These are phyloP conservation scores for Termitomyces sp. DNA, from an alignment of 768 basidiomycete genomes.

Conservation along the genomic window DNA sequence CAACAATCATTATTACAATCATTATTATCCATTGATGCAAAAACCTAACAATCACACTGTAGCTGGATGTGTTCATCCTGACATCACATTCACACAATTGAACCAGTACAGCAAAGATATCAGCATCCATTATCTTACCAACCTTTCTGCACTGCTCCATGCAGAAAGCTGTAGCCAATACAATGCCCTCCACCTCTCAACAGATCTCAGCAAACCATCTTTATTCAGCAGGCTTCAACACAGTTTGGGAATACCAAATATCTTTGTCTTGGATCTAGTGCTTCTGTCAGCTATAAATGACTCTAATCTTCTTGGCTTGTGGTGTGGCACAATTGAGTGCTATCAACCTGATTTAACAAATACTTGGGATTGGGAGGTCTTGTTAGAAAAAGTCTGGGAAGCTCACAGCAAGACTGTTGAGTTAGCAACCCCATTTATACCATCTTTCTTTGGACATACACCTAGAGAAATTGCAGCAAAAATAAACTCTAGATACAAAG, in stretches of 20 bases:
- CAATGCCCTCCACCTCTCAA: background rate
- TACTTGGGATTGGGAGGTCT: slow-evolving; percentile 3
- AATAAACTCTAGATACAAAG: slow-evolving; percentile 16
- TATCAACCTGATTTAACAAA: slow-evolving; percentile 15
- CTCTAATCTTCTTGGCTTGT: slow-evolving; percentile 28
- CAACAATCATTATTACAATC: too few species aligned
- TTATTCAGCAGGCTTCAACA: slow-evolving; percentile 28
- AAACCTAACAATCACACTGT: slow-evolving; percentile 22
- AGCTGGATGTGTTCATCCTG: slow-evolving; percentile 18
- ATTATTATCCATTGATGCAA: slow-evolving; percentile 23
- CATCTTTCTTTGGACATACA: slow-evolving; percentile 20
- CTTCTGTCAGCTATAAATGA: too few species aligned
- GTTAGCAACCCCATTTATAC: slow-evolving; percentile 5
- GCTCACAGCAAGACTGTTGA: slow-evolving; percentile 10
- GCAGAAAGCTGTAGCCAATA: background rate
- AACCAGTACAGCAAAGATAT: background rate
- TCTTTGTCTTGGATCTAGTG: too few species aligned
- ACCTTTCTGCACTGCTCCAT: slow-evolving; percentile 22
- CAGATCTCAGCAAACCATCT: slow-evolving; percentile 2
- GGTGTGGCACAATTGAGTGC: slow-evolving; percentile 25
- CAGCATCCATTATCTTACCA: slow-evolving; percentile 1
- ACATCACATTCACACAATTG: slow-evolving; percentile 16
- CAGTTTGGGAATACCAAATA: slow-evolving; percentile 24
- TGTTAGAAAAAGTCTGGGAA: slow-evolving; percentile 8
- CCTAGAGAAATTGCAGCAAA: slow-evolving; percentile 27